Conservation (phyloP, 163 green algal genomes). For the Prototheca wickerhamii region DNA sequence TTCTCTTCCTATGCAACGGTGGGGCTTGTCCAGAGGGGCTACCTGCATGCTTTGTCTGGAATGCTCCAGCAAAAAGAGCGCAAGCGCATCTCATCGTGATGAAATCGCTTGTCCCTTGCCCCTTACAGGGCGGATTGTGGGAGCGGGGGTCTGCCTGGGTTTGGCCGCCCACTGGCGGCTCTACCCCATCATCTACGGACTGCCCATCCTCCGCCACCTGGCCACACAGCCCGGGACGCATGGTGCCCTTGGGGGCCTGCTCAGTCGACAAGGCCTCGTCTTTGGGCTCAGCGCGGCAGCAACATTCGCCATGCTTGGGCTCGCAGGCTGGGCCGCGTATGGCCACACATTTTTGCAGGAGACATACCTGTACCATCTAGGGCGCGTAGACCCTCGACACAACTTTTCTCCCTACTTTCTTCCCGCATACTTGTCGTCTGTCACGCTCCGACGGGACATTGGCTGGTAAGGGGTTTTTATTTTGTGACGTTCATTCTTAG, state of each 20-base stretch:
- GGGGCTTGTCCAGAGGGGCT: neutral
- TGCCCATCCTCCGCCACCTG: constrained; percentile 65
- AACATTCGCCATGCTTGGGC: constrained; percentile 41
- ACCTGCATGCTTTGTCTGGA: neutral
- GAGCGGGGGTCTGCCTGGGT: constrained; percentile 56
- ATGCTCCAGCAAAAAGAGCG: neutral
- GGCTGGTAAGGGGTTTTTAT: too few species aligned
- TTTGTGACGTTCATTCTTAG: too few species aligned
- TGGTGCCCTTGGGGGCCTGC: too few species aligned
- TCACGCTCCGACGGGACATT: neutral
- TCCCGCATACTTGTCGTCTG: constrained; percentile 52
- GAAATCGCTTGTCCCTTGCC: neutral
- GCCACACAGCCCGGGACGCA: constrained; percentile 1
- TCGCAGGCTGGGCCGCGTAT: constrained; percentile 62
- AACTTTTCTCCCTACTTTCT: constrained; percentile 84
- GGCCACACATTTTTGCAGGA: constrained; percentile 69
- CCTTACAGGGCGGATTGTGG: constrained; percentile 11
- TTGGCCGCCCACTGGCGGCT: constrained; percentile 85
- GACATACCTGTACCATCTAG: constrained; percentile 75
- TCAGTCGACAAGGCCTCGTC: neutral
- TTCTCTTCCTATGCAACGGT: constrained; percentile 39
- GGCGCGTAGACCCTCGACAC: constrained; percentile 69
- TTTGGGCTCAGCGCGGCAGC: constrained; percentile 40
- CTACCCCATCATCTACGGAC: constrained; percentile 85
- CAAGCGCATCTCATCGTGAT: neutral